Percentiles rank a stretch among this genome's conserved stretches.
These are phyloP conservation scores for Penicillium canariense DNA, from an alignment of 495 filamentous ascomycete species.

Conservation along the genomic window DNA sequence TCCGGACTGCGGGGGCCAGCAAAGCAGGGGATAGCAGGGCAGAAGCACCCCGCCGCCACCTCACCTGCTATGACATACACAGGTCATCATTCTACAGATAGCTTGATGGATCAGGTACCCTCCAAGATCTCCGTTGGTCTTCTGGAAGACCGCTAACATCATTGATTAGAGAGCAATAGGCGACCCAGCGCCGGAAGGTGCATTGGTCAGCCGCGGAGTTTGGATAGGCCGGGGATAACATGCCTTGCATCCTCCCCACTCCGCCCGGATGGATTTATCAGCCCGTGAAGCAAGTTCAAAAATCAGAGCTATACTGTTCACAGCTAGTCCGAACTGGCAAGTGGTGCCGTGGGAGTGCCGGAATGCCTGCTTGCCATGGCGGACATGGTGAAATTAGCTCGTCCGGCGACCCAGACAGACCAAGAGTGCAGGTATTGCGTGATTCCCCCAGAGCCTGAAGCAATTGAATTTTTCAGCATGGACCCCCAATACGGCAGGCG, in stretches of 20 bases:
- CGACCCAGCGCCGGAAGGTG: background rate
- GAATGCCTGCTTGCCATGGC: constrained; percentile 2
- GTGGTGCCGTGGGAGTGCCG: too few species aligned
- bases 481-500: constrained; percentile 29
- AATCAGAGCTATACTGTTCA: background rate
- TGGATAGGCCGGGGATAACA: background rate
- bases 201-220: constrained; percentile 18
- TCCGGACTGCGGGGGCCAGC: too few species aligned
- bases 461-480: constrained; percentile 16
- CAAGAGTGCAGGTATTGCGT: constrained; percentile 41
- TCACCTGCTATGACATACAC: constrained; percentile 14
- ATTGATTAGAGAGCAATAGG: constrained; percentile 11
- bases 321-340: background rate
- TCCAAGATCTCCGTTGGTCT: constrained; percentile 1
- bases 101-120: constrained; percentile 8
- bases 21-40: too few species aligned
- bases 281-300: constrained; percentile 2
- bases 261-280: constrained; percentile 28
- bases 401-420: constrained; percentile 24
- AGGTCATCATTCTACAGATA: background rate
- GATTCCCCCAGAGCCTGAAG: constrained; percentile 29
- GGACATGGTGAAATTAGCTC: background rate
- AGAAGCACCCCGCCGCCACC: background rate
- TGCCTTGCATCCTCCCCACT: background rate
- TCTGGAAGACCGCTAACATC: constrained; percentile 16